A percentile compares a stretch with the other conserved stretches of the same genome.
Evolutionary conservation across 192 early-diverging fungal species (phyloP).

Genomic region (Backusella psychrophila): DNA sequence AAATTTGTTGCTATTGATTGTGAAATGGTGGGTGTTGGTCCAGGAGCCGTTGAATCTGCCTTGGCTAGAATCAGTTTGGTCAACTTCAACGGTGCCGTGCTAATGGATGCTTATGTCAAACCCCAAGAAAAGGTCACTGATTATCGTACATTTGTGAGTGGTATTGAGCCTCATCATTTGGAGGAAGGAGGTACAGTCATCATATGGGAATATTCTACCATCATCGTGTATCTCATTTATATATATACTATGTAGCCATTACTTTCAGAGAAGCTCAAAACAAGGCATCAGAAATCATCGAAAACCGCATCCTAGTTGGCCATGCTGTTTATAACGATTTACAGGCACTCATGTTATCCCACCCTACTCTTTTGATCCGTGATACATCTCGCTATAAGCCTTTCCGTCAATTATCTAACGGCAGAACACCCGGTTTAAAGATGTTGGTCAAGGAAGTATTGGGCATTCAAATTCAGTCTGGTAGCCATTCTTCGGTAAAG

Average conservation of each 20-base stretch:
- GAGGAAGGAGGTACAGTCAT: conserved; percentile 24
- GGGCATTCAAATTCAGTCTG: conserved; percentile 81
- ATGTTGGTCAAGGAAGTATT: conserved; percentile 74
- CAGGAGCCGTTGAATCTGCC: conserved; percentile 76
- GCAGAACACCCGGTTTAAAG: conserved; percentile 68
- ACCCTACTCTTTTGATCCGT: conserved; percentile 74
- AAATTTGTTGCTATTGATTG: conserved; percentile 97
- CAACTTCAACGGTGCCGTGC: conserved; percentile 86
- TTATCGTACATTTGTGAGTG: conserved; percentile 90
- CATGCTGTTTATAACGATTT: conserved; percentile 93
- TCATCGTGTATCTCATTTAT: background rate
- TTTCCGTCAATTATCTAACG: conserved; percentile 65
- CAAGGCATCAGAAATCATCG: conserved; percentile 76
- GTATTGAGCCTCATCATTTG: conserved; percentile 81
- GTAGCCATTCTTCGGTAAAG: conserved; percentile 81
- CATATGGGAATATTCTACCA: too few relatives aligned
- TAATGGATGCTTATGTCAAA: conserved; percentile 85
- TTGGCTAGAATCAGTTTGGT: conserved; percentile 91
- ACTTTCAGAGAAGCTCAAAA: conserved; percentile 80
- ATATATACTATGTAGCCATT: conserved; percentile 37
- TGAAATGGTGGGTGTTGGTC: conserved; percentile 98
- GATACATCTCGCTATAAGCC: conserved; percentile 82
- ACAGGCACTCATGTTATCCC: conserved; percentile 71
- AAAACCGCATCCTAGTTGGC: conserved; percentile 86
- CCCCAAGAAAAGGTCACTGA: conserved; percentile 87